phyloP scores from a whole-genome alignment of 2,329 filamentous ascomycete species.

The Penicillium sp. region DNA sequence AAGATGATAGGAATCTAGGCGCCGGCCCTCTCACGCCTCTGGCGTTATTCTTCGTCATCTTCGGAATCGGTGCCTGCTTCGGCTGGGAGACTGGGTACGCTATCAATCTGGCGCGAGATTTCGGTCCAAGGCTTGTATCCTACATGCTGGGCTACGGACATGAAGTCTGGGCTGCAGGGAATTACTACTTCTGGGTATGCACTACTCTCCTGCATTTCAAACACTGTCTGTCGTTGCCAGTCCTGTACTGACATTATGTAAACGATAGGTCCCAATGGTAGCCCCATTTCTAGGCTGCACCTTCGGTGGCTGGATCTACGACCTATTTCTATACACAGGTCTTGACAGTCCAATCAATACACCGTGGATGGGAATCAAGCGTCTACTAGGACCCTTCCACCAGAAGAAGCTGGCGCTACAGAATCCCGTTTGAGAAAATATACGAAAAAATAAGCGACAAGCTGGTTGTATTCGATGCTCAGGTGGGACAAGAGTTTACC shows the following conservation, averaged over 20 bases:
- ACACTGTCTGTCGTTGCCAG: not conserved
- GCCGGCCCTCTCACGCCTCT: conserved; percentile 60
- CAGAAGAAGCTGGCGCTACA: conserved; percentile 8
- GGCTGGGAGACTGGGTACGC: conserved; percentile 76
- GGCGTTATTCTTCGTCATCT: conserved; percentile 68
- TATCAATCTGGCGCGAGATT: conserved; percentile 71
- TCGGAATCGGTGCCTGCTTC: conserved; percentile 70
- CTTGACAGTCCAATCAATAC: conserved; percentile 65
- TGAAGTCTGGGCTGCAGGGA: conserved; percentile 65
- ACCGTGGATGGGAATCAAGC: conserved; percentile 62
- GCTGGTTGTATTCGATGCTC: not conserved
- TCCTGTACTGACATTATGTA: not conserved
- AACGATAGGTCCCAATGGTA: conserved; percentile 64
- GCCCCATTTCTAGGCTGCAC: conserved; percentile 64
- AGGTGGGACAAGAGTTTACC: not conserved
- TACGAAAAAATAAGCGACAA: not conserved
- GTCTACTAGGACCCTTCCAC: conserved; percentile 39
- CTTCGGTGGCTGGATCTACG: conserved; percentile 66
- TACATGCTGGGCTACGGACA: conserved; percentile 67
- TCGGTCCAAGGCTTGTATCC: conserved; percentile 65
- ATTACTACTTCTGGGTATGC: conserved; percentile 70
- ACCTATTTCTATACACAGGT: conserved; percentile 67
- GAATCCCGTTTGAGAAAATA: conserved; percentile 17
- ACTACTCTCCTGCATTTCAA: not conserved
- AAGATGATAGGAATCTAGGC: conserved; percentile 48